Conservation (phyloP, 257 asterid species). For the Plantago ovata region DNA sequence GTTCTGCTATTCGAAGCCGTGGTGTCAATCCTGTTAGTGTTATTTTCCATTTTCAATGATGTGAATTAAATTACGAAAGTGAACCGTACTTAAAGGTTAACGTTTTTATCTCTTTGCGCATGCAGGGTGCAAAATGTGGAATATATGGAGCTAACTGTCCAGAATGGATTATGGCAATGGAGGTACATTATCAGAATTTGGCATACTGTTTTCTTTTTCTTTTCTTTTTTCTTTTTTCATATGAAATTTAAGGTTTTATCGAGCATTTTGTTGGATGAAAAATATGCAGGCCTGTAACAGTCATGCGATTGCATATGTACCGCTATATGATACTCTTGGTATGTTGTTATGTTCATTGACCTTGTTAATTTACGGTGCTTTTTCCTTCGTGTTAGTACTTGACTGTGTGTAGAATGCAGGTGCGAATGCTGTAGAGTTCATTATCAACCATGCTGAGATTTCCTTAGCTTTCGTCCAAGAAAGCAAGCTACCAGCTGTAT, state of each 20-base stretch:
- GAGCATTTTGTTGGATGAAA: conserved; percentile 7
- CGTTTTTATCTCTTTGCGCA: background rate
- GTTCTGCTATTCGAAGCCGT: conserved; percentile 71
- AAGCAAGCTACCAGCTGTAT: conserved; percentile 64
- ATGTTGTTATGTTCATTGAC: conserved; percentile 22
- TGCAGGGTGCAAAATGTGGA: conserved; percentile 83
- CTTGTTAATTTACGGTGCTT: background rate
- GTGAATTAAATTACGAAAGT: background rate
- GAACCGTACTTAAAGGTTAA: background rate
- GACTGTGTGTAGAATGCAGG: conserved; percentile 36
- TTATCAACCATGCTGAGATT: conserved; percentile 88
- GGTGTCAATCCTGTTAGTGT: conserved; percentile 66
- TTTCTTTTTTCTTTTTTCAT: too few relatives aligned
- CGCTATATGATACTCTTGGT: conserved; percentile 89
- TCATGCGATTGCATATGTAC: conserved; percentile 77
- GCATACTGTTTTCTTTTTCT: background rate
- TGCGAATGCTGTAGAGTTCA: conserved; percentile 90
- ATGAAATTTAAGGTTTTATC: background rate
- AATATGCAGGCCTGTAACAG: conserved; percentile 74
- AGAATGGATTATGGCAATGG: conserved; percentile 90
- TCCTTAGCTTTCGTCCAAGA: conserved; percentile 76
- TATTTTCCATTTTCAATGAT: background rate
- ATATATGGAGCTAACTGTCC: conserved; percentile 84
- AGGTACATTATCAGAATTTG: conserved; percentile 37
- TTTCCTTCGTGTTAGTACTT: background rate